Percentiles rank a stretch among this genome's conserved stretches.
Conservation (phyloP, 352 stramenopile genomes). For the Phytophthora rubi region DNA sequence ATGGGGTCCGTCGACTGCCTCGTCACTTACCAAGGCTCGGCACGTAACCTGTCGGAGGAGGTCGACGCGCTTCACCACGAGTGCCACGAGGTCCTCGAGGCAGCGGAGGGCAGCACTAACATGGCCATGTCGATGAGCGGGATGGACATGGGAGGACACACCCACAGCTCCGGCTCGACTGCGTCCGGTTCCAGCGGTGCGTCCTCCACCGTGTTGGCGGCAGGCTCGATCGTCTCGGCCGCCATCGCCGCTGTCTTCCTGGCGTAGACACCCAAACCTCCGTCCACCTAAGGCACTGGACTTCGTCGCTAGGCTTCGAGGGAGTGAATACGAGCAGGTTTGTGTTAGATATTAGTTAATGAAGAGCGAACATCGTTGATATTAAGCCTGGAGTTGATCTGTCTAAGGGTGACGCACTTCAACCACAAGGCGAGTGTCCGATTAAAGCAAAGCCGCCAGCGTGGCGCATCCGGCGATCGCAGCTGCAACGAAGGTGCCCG, state of each 20-base stretch:
- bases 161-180: constrained; percentile 8
- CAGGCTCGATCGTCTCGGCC: constrained; percentile 23
- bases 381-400: neutral
- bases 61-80: constrained; percentile 51
- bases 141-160: constrained; percentile 33
- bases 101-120: neutral
- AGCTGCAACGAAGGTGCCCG: constrained; percentile 5
- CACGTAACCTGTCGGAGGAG: constrained; percentile 48
- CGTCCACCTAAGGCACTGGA: neutral
- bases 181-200: constrained; percentile 18
- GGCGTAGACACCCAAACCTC: constrained; percentile 13
- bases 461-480: constrained; percentile 12
- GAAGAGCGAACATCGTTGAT: neutral
- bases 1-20: constrained; percentile 51
- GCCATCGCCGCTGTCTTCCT: constrained; percentile 25
- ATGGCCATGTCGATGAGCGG: constrained; percentile 26
- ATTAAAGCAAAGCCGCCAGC: constrained; percentile 21
- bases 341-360: neutral
- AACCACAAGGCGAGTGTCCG: too few relatives aligned
- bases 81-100: constrained; percentile 50
- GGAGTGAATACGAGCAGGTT: neutral
- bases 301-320: constrained; percentile 4
- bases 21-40: constrained; percentile 50
- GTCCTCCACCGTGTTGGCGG: constrained; percentile 19
- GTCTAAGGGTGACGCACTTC: neutral